Percentiles rank a stretch among this genome's conserved stretches.
Evolutionary conservation across 2,329 filamentous ascomycete genomes (phyloP).

Genomic region (Rosellinia necatrix): DNA sequence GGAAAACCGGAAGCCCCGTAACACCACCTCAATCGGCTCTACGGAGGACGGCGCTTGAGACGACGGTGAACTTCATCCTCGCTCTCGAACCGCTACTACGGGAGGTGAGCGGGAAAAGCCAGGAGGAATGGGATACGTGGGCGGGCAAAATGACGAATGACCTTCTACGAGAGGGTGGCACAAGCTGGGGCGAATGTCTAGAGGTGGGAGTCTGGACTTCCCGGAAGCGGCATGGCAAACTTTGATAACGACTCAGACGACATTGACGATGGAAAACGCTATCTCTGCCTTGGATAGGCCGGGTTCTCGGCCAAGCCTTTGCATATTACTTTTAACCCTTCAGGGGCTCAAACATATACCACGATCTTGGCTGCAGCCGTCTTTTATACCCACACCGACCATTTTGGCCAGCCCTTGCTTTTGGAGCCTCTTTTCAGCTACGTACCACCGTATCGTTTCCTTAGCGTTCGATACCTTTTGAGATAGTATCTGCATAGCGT

Average conservation of each 20-base stretch:
- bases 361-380: conserved; percentile 1
- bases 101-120: conserved; percentile 82
- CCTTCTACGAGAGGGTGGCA: conserved; percentile 77
- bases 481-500: conserved; percentile 74
- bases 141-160: conserved; percentile 85
- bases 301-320: neutral
- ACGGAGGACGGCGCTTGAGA: conserved; percentile 78
- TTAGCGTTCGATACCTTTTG: conserved; percentile 85
- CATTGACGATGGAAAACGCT: conserved; percentile 1
- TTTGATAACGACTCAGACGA: conserved; percentile 16
- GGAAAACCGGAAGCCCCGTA: conserved; percentile 55
- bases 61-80: conserved; percentile 82
- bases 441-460: conserved; percentile 72
- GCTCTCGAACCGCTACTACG: conserved; percentile 81
- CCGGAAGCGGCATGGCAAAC: conserved; percentile 63
- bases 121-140: conserved; percentile 93
- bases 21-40: conserved; percentile 73
- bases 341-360: conserved; percentile 3
- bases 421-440: conserved; percentile 26
- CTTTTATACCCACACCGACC: neutral
- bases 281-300: conserved; percentile 20
- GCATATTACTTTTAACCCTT: neutral
- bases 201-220: conserved; percentile 88
- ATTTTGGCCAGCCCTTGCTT: neutral
- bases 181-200: conserved; percentile 83